These are phyloP conservation scores for Orbilia quercus DNA, from an alignment of 2,329 filamentous ascomycete genomes.

Conservation along the genomic window DNA sequence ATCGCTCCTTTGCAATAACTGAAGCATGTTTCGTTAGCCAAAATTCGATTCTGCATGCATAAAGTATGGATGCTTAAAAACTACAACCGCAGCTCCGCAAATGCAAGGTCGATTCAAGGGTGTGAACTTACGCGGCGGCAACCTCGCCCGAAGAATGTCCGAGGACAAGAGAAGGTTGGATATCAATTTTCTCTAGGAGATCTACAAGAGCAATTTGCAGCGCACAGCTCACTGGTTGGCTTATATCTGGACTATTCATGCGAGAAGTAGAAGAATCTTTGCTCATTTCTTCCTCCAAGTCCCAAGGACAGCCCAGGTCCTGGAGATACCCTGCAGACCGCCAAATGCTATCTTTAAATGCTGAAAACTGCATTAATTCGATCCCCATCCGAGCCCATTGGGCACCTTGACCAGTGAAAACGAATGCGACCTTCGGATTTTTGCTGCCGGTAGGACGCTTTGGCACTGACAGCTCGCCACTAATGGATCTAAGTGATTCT, in stretches of 20 bases:
- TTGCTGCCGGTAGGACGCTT: background rate
- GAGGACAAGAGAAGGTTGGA: constrained; percentile 62
- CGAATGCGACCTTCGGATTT: constrained; percentile 21
- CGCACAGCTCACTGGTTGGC: constrained; percentile 69
- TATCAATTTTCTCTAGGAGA: constrained; percentile 61
- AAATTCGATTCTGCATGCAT: no score
- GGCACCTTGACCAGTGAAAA: constrained; percentile 66
- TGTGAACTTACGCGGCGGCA: constrained; percentile 64
- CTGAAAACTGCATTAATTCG: constrained; percentile 56
- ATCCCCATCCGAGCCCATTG: constrained; percentile 65
- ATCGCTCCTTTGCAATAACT: constrained; percentile 46
- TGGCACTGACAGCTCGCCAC: constrained; percentile 7
- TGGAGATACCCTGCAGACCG: constrained; percentile 11
- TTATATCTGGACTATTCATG: constrained; percentile 63
- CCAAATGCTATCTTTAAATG: constrained; percentile 17
- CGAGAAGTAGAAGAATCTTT: constrained; percentile 16
- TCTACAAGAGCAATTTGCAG: constrained; percentile 68
- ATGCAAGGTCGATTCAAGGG: background rate
- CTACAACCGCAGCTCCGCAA: no score
- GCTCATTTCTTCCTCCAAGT: constrained; percentile 16
- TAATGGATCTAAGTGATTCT: background rate
- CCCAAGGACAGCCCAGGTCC: constrained; percentile 21
- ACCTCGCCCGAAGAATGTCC: constrained; percentile 67
- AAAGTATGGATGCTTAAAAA: no score
- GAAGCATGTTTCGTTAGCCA: background rate